Base-by-base conservation (phyloP, 1,139 yeast species). In the Blastobotrys petasosporus region DNA sequence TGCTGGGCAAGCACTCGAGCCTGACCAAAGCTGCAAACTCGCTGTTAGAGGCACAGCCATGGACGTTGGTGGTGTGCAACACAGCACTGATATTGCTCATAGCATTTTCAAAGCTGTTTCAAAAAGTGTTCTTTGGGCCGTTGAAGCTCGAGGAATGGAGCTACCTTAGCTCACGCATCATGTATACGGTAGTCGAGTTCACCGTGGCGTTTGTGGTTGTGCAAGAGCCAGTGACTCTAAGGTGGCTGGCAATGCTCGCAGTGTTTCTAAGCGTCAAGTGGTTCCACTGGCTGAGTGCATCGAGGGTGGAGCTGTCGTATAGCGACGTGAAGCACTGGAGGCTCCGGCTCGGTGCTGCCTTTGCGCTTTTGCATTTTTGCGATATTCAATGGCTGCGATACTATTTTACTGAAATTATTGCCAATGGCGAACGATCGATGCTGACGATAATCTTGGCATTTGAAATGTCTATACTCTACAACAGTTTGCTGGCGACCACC, bases 271-370 rank as follows among this genome's bases (percentile, higher is more conserved):
- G 71, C n/a, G 57, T 74, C 42, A 74, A 74, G 53, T 65, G 74
- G 48, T 73, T 74, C 52, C 77, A 73, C 50, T 66, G 68, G 52
- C 55, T 74, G 33, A 61, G 69, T 25, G 70, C 69, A 5, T 72
- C 67, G 41, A 55, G 78, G 32, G 71, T 42, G 28, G 49, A 38
- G 32, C 29, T 25, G 10, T 20, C 28, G 39, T 12, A 32, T 39
- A 13, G 39, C 32, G 34, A 37, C 32, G 29, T 38, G 17, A 33
- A 47, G 47, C 41, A 39, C 39, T 28, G 45, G 36, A 41, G 37
- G 36, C 16, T 15, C 13, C 35, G 33, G 42, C 40, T 32, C 11
- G 32, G 38, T 17, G 47, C 40, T 20, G 45, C 39, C 31, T 46
- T 59, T 43, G 41, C 43, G 3, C 45, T 58, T 11, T 45, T 59